Conservation (phyloP, 2,329 filamentous ascomycete species). For the Xylariaceae sp. region DNA sequence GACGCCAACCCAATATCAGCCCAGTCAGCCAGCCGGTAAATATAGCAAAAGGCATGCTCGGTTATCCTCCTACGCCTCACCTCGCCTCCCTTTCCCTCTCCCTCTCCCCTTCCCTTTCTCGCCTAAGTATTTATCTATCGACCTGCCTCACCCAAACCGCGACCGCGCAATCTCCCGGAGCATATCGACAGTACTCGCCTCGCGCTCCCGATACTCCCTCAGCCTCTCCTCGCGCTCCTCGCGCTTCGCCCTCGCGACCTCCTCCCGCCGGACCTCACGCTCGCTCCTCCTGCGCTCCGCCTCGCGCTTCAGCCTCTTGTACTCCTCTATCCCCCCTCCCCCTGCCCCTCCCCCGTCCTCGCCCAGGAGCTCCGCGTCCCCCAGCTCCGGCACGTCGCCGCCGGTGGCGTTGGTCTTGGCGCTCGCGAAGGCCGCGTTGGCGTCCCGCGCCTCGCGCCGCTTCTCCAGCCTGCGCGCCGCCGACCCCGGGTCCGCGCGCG, state of each 20-base stretch:
- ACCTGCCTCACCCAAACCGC: constrained; percentile 66
- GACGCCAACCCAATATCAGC: neutral
- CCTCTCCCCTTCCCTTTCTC: neutral
- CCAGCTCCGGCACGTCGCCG: constrained; percentile 59
- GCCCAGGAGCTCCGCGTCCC: constrained; percentile 80
- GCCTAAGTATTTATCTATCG: neutral
- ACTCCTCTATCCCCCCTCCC: constrained; percentile 67
- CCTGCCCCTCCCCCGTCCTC: constrained; percentile 49
- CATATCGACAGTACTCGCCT: constrained; percentile 84
- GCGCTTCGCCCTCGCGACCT: constrained; percentile 73
- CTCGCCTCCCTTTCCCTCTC: neutral
- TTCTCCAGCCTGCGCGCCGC: constrained; percentile 88
- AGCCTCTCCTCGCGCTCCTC: constrained; percentile 83
- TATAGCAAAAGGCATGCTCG: no score
- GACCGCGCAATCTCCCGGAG: constrained; percentile 78
- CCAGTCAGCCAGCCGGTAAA: neutral
- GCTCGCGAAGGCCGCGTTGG: constrained; percentile 75
- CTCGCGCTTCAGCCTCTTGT: constrained; percentile 72
- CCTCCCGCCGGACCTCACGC: constrained; percentile 81
- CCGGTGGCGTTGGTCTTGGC: constrained; percentile 66
- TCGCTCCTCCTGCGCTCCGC: constrained; percentile 80
- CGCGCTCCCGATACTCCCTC: constrained; percentile 72
- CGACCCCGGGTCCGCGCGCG: constrained; percentile 82
- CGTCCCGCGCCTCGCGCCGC: constrained; percentile 72
- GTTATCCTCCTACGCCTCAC: no score